Percentiles rank a stretch among this genome's conserved stretches.
phyloP scores from a whole-genome alignment of 371 early-diverging fungal species.

The Gilbertella persicaria region DNA sequence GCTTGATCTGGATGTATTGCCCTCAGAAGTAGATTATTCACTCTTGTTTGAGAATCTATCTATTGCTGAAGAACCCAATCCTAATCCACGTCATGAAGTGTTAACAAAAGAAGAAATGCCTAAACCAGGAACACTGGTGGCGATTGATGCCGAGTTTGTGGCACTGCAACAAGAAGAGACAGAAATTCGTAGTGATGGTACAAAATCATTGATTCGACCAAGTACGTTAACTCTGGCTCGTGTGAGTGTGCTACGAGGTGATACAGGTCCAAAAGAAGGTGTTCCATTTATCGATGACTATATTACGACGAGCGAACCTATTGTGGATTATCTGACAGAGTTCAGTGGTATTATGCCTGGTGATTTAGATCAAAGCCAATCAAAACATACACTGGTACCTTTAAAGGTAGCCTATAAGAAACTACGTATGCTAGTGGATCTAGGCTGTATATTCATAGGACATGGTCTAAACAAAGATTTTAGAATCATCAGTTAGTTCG shows the following conservation, averaged over 20 bases:
- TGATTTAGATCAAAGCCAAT: conserved; percentile 75
- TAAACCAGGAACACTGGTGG: conserved; percentile 69
- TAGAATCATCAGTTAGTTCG: conserved; percentile 77
- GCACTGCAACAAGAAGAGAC: conserved; percentile 85
- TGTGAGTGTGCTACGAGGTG: conserved; percentile 87
- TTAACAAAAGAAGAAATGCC: conserved; percentile 65
- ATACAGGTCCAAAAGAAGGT: conserved; percentile 65
- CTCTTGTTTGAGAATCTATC: conserved; percentile 49
- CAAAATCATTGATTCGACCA: conserved; percentile 79
- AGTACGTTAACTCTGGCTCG: conserved; percentile 82
- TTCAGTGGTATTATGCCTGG: conserved; percentile 89
- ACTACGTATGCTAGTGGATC: conserved; percentile 82
- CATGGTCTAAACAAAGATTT: conserved; percentile 95
- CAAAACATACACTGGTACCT: conserved; percentile 80
- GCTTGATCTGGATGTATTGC: conserved; percentile 34
- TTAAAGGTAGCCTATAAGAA: conserved; percentile 90
- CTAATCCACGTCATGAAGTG: conserved; percentile 52
- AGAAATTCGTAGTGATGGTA: conserved; percentile 92
- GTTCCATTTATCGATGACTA: conserved; percentile 96
- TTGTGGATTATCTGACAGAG: conserved; percentile 90
- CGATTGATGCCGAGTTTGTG: conserved; percentile 96
- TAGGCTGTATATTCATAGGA: conserved; percentile 90
- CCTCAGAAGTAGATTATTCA: conserved; percentile 45
- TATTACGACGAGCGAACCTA: conserved; percentile 77
- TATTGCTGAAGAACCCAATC: conserved; percentile 52